Evolutionary conservation across 2,329 filamentous ascomycete genomes (phyloP).

Genomic region (Exophiala aquamarina): DNA sequence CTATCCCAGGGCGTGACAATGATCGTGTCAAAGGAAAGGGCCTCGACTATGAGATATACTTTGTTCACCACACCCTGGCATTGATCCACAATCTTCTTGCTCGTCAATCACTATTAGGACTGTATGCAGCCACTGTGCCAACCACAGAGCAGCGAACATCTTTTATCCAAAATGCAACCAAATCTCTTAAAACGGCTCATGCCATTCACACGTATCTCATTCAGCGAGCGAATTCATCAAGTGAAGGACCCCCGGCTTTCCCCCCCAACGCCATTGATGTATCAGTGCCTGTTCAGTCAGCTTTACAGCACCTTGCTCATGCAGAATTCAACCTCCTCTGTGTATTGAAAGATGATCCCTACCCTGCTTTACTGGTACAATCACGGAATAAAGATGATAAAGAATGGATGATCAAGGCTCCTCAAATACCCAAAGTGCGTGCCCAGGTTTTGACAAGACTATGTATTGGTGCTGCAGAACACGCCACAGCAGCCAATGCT

Average conservation of each 20-base stretch:
- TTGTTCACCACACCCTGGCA: conserved; percentile 73
- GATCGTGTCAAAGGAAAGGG: conserved; percentile 69
- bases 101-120: conserved; percentile 67
- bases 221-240: conserved; percentile 42
- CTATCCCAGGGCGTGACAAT: conserved; percentile 62
- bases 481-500: conserved; percentile 70
- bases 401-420: conserved; percentile 95
- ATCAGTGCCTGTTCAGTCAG: conserved; percentile 41
- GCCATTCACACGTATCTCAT: conserved; percentile 71
- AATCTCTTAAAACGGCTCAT: conserved; percentile 73
- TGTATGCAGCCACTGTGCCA: conserved; percentile 67
- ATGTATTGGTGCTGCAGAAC: conserved; percentile 83
- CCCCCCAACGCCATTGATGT: conserved; percentile 44
- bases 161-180: conserved; percentile 72
- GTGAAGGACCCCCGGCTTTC: conserved; percentile 43
- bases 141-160: conserved; percentile 65
- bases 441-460: conserved; percentile 84
- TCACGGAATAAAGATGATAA: conserved; percentile 78
- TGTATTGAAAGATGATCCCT: conserved; percentile 92
- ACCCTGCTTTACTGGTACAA: conserved; percentile 78
- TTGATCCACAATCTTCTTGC: conserved; percentile 73
- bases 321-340: conserved; percentile 88
- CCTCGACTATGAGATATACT: conserved; percentile 80
- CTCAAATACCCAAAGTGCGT: conserved; percentile 83
- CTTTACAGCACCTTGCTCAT: conserved; percentile 60